Conservation (phyloP, 75 land plant species). For the Pseudotsuga menziesii region DNA sequence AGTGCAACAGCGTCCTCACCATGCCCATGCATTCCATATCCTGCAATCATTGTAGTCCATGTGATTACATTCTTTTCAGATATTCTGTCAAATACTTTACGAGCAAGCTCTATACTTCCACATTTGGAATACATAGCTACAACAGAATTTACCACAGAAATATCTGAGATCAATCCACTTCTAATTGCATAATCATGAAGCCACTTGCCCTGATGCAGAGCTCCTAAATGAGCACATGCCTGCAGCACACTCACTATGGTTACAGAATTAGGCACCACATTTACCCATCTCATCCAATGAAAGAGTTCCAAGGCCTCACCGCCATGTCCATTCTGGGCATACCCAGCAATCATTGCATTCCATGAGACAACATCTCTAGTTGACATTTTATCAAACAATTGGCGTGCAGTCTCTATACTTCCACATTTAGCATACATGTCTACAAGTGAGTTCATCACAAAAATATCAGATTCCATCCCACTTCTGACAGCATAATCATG, state of each 20-base stretch:
- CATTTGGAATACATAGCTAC: conserved; percentile 62
- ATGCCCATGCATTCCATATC: conserved; percentile 53
- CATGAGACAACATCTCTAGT: conserved; percentile 34
- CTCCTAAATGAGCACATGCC: conserved; percentile 44
- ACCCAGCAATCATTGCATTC: conserved; percentile 47
- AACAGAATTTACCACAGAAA: conserved; percentile 42
- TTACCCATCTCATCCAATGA: conserved; percentile 25
- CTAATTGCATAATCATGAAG: conserved; percentile 31
- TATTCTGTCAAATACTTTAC: conserved; percentile 28
- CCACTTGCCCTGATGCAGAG: conserved; percentile 39
- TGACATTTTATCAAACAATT: conserved; percentile 33
- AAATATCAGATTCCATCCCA: conserved; percentile 27
- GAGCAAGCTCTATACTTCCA: conserved; percentile 39
- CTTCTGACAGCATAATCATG: conserved; percentile 30
- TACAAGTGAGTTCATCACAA: conserved; percentile 44
- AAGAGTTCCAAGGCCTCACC: conserved; percentile 23
- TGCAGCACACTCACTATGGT: conserved; percentile 32
- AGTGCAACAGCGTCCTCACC: conserved; percentile 27
- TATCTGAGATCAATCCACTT: conserved; percentile 22
- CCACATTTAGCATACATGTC: conserved; percentile 58
- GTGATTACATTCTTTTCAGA: conserved; percentile 38
- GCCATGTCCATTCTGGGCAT: conserved; percentile 14
- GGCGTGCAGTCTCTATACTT: conserved; percentile 25
- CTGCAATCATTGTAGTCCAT: conserved; percentile 60
- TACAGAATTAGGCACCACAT: conserved; percentile 34